Percentiles rank a stretch among this genome's conserved stretches.
phyloP scores from a whole-genome alignment of 306 rosid genomes.

The Casuarina cunninghamiana region DNA sequence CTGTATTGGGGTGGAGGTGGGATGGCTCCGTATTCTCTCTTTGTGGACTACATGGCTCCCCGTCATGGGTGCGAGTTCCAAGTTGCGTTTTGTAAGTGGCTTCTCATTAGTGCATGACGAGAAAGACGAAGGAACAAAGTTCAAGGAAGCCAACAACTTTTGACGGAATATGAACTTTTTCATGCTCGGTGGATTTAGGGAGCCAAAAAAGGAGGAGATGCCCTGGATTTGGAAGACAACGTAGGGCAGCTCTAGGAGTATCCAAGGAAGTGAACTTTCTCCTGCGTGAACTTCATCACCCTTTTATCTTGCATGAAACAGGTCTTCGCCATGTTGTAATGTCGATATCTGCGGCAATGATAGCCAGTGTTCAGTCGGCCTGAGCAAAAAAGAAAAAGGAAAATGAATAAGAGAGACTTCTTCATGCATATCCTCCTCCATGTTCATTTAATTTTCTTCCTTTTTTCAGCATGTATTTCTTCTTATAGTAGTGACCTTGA shows the following conservation, averaged over 20 bases:
- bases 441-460: slow-evolving; percentile 20
- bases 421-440: not conserved
- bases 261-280: not conserved
- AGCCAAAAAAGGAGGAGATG: not conserved
- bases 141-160: not conserved
- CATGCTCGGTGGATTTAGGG: not conserved
- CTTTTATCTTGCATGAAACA: not conserved
- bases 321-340: not conserved
- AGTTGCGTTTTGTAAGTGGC: too few relatives aligned
- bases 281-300: not conserved
- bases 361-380: too few relatives aligned
- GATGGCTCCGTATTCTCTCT: too few relatives aligned
- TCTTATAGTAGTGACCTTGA: slow-evolving; percentile 46
- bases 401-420: too few relatives aligned
- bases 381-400: too few relatives aligned
- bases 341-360: too few relatives aligned
- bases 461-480: slow-evolving; percentile 15
- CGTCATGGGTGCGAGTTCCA: too few relatives aligned
- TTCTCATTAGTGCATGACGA: not conserved
- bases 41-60: too few relatives aligned
- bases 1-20: too few relatives aligned
- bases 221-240: too few relatives aligned
- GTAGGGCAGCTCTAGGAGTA: not conserved
- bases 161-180: not conserved
- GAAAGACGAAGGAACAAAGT: not conserved